Evolutionary conservation across 768 basidiomycete genomes (phyloP).

Genomic region (Artomyces pyxidatus): DNA sequence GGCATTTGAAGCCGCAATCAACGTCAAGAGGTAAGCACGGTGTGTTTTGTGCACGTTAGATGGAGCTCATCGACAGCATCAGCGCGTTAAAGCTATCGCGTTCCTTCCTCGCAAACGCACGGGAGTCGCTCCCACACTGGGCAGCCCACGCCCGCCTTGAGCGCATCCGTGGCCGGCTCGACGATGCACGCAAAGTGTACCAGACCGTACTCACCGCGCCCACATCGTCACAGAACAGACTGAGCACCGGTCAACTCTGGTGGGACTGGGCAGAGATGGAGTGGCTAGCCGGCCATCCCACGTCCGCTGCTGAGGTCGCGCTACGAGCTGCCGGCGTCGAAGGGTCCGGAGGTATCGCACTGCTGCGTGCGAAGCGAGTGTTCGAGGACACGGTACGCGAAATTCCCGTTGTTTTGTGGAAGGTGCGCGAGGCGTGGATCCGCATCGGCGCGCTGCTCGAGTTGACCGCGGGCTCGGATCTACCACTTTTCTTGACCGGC

Average conservation of each 20-base stretch:
- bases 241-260: slow-evolving; percentile 47
- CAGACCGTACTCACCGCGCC: slow-evolving; percentile 52
- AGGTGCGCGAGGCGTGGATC: slow-evolving; percentile 57
- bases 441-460: slow-evolving; percentile 60
- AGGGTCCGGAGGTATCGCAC: slow-evolving; percentile 41
- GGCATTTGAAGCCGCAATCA: slow-evolving; percentile 58
- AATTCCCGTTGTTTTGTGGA: slow-evolving; percentile 31
- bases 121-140: slow-evolving; percentile 60
- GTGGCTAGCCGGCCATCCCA: slow-evolving; percentile 51
- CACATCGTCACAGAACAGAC: slow-evolving; percentile 26
- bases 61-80: neutral
- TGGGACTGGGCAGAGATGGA: slow-evolving; percentile 85
- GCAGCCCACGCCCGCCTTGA: slow-evolving; percentile 71
- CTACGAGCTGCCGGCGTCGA: slow-evolving; percentile 46
- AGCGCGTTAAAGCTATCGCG: slow-evolving; percentile 71
- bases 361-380: slow-evolving; percentile 56
- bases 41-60: neutral
- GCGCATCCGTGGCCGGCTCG: slow-evolving; percentile 48
- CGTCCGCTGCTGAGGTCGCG: slow-evolving; percentile 45
- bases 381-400: slow-evolving; percentile 41
- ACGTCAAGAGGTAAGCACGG: slow-evolving; percentile 44
- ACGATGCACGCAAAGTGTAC: slow-evolving; percentile 75
- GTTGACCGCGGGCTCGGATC: slow-evolving; percentile 39
- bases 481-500: slow-evolving; percentile 29
- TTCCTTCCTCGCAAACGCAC: slow-evolving; percentile 43